Evolutionary conservation across 2,329 filamentous ascomycete species (phyloP).

Genomic region (Cladosporium sp.): DNA sequence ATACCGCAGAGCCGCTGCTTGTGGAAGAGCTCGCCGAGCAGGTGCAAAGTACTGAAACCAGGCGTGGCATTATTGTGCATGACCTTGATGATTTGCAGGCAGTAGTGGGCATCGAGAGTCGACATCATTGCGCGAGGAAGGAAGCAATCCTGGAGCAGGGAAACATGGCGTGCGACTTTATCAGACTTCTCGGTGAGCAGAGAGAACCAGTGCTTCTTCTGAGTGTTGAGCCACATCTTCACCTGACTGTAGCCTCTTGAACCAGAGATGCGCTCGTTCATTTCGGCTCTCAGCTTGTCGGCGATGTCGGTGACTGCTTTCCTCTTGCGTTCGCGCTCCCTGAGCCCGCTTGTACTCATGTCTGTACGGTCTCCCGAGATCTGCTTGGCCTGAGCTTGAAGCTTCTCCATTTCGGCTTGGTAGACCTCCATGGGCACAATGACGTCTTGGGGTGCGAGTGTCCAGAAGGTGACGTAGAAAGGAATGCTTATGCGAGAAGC

Average conservation of each 20-base stretch:
- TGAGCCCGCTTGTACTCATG: conserved; percentile 64
- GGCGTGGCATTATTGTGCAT: conserved; percentile 82
- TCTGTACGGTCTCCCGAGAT: conserved; percentile 72
- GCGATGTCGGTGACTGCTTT: conserved; percentile 68
- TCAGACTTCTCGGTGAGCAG: conserved; percentile 45
- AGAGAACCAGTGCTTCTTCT: conserved; percentile 77
- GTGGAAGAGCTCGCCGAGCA: conserved; percentile 82
- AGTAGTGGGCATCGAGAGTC: conserved; percentile 83
- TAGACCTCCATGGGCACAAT: conserved; percentile 76
- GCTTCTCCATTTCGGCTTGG: conserved; percentile 68
- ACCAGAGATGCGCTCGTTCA: conserved; percentile 65
- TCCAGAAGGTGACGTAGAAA: conserved; percentile 92
- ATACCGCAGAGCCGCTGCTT: conserved; percentile 77
- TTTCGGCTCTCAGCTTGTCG: conserved; percentile 70
- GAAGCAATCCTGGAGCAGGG: conserved; percentile 85
- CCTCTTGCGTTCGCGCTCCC: conserved; percentile 69
- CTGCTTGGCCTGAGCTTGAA: conserved; percentile 66
- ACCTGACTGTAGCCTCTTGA: conserved; percentile 59
- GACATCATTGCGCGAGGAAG: conserved; percentile 85
- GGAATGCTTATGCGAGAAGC: conserved; percentile 73
- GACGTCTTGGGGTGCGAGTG: conserved; percentile 79
- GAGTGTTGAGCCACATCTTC: conserved; percentile 68
- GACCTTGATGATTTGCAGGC: conserved; percentile 81
- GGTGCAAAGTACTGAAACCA: conserved; percentile 80
- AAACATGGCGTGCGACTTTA: conserved; percentile 68